A percentile compares a stretch with the other conserved stretches of the same genome.
Evolutionary conservation across 176 grass and related monocot genomes (phyloP).

Genomic region (Ensete ventricosum): DNA sequence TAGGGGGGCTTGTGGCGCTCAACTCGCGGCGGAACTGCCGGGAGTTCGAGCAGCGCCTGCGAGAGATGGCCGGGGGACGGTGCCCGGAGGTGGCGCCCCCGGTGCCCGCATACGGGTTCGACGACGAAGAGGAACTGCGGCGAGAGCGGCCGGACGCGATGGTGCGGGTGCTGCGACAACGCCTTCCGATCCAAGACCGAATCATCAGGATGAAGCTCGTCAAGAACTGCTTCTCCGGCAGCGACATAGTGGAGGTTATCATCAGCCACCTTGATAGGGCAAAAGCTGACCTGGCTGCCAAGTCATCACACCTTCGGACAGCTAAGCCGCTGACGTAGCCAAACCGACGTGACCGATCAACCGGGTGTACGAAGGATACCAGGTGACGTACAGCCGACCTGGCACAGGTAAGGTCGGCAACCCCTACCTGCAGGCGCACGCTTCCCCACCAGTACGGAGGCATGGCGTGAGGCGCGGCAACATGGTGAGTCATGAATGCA

Average conservation of each 20-base stretch:
- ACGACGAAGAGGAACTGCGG: slow-evolving; percentile 25
- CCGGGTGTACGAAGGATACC: too few species aligned
- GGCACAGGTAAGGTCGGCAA: too few species aligned
- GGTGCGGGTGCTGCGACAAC: slow-evolving; percentile 47
- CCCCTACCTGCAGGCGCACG: too few species aligned
- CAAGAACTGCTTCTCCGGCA: slow-evolving; percentile 84
- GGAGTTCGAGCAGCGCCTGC: slow-evolving; percentile 63
- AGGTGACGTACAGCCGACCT: too few species aligned
- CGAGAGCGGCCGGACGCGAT: slow-evolving; percentile 35
- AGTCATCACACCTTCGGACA: too few species aligned
- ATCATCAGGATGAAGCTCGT: slow-evolving; percentile 87
- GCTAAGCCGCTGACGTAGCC: too few species aligned
- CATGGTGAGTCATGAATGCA: too few species aligned
- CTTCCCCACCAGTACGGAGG: too few species aligned
- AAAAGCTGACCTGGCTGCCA: too few species aligned
- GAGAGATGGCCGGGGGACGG: slow-evolving; percentile 40
- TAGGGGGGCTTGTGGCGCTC: slow-evolving; percentile 70
- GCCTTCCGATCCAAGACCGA: slow-evolving; percentile 83
- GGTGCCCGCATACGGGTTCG: slow-evolving; percentile 77
- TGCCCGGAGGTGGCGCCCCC: slow-evolving; percentile 59
- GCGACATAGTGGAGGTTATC: slow-evolving; percentile 76
- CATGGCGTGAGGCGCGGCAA: too few species aligned
- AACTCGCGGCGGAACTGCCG: slow-evolving; percentile 87
- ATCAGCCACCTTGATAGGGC: too few species aligned
- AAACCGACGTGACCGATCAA: too few species aligned